These are phyloP conservation scores for Myriosclerotinia curreyana DNA, from an alignment of 2,329 filamentous ascomycete genomes.

Conservation along the genomic window DNA sequence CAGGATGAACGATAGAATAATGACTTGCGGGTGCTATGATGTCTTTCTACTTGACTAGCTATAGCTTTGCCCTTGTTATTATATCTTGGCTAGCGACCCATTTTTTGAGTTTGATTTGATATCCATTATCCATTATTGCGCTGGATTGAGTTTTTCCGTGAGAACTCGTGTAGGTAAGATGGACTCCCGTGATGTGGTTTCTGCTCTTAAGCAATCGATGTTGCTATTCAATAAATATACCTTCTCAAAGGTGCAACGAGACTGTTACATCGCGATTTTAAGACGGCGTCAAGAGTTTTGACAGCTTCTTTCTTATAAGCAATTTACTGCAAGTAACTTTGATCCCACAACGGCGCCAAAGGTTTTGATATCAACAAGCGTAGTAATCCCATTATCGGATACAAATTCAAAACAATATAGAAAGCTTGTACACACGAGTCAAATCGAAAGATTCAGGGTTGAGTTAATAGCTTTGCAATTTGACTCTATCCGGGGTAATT, in stretches of 20 bases:
- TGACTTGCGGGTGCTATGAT: conserved; percentile 2
- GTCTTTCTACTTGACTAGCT: conserved; percentile 2
- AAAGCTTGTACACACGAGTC: too few relatives aligned
- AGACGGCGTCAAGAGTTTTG: background rate
- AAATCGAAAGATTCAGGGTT: background rate
- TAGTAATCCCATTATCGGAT: background rate
- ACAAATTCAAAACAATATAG: background rate
- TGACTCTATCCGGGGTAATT: background rate
- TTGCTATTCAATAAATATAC: background rate
- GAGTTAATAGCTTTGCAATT: conserved; percentile 1
- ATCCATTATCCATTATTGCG: background rate
- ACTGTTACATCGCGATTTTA: background rate
- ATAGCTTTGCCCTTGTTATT: background rate
- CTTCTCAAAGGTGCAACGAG: background rate
- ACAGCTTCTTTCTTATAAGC: background rate
- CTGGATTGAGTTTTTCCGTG: background rate
- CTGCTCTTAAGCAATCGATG: background rate
- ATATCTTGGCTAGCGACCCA: conserved; percentile 1
- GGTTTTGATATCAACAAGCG: background rate
- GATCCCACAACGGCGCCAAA: background rate
- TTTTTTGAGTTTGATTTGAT: background rate
- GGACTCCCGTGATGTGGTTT: background rate
- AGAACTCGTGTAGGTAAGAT: background rate
- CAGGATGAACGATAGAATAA: background rate
- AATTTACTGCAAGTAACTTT: background rate